phyloP scores from a whole-genome alignment of 306 rosid species.

The Sesbania bispinosa region DNA sequence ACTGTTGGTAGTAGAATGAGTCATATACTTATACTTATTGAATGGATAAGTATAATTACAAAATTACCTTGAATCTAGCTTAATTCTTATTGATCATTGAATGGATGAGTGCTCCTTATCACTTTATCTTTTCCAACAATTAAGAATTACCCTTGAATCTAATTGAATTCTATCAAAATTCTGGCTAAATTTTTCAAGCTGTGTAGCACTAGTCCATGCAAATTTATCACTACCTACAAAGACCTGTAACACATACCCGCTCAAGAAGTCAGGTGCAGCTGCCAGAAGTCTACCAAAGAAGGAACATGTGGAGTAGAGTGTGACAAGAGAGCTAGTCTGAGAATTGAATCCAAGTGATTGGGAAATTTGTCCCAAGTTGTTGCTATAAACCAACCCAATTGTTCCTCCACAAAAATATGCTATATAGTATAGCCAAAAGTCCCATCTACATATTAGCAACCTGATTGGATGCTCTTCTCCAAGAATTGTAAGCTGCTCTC shows the following conservation, averaged over 20 bases:
- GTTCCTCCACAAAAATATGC: constrained; percentile 89
- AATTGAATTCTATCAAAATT: background rate
- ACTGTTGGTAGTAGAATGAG: too few species aligned
- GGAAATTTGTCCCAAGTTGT: constrained; percentile 81
- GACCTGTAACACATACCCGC: constrained; percentile 47
- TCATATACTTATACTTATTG: too few species aligned
- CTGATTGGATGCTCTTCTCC: constrained; percentile 64
- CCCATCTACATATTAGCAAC: constrained; percentile 47
- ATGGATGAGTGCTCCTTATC: background rate
- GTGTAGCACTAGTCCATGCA: background rate
- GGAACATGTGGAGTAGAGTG: constrained; percentile 75
- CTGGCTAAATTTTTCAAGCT: too few species aligned
- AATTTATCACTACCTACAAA: background rate
- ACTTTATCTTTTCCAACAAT: background rate
- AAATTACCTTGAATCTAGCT: too few species aligned
- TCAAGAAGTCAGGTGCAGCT: constrained; percentile 73
- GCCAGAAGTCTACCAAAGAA: constrained; percentile 88
- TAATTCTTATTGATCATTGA: background rate
- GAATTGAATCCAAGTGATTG: constrained; percentile 63
- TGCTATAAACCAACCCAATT: constrained; percentile 79
- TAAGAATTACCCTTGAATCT: background rate
- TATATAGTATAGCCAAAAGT: constrained; percentile 73
- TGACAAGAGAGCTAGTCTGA: constrained; percentile 56
- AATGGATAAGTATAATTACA: too few species aligned
- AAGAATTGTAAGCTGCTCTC: constrained; percentile 36